Conservation (phyloP, 768 basidiomycete species). For the Lenzites betulinus region DNA sequence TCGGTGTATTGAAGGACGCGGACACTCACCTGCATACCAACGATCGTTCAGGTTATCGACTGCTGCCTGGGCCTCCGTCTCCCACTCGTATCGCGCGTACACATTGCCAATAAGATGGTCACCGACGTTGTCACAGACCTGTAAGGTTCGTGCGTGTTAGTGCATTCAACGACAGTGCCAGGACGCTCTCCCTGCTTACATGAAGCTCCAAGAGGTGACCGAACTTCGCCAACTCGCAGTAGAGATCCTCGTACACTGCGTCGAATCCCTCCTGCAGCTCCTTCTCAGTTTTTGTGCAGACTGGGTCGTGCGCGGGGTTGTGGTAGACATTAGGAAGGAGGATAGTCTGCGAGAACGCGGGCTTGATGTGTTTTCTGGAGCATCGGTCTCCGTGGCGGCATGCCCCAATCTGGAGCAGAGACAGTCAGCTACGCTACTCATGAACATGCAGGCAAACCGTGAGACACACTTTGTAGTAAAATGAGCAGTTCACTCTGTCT, state of each 20-base stretch:
- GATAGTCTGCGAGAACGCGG: slow-evolving; percentile 96
- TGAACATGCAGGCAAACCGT: not conserved
- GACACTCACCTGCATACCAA: slow-evolving; percentile 94
- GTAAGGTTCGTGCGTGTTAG: not conserved
- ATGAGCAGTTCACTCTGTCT: slow-evolving; percentile 97
- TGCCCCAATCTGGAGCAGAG: slow-evolving; percentile 81
- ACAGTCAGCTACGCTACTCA: slow-evolving; percentile 5
- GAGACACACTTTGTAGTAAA: slow-evolving; percentile 89
- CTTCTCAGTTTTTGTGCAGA: slow-evolving; percentile 84
- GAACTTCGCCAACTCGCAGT: slow-evolving; percentile 92
- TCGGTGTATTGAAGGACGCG: not conserved
- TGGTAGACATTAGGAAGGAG: slow-evolving; percentile 97
- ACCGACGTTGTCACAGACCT: slow-evolving; percentile 99
- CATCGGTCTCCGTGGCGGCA: slow-evolving; percentile 98
- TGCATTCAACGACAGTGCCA: not conserved
- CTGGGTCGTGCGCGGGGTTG: slow-evolving; percentile 93
- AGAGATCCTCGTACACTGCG: slow-evolving; percentile 93
- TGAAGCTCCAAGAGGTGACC: slow-evolving; percentile 96
- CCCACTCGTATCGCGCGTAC: slow-evolving; percentile 98
- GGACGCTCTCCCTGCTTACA: slow-evolving; percentile 46
- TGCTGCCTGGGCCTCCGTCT: slow-evolving; percentile 93
- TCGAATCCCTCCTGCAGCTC: slow-evolving; percentile 92
- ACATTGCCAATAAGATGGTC: slow-evolving; percentile 98
- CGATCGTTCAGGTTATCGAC: slow-evolving; percentile 93
- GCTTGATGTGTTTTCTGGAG: slow-evolving; percentile 97